A percentile compares a stretch with the other conserved stretches of the same genome.
Conservation (phyloP, 2,329 filamentous ascomycete species). For the Fusarium coffeatum region DNA sequence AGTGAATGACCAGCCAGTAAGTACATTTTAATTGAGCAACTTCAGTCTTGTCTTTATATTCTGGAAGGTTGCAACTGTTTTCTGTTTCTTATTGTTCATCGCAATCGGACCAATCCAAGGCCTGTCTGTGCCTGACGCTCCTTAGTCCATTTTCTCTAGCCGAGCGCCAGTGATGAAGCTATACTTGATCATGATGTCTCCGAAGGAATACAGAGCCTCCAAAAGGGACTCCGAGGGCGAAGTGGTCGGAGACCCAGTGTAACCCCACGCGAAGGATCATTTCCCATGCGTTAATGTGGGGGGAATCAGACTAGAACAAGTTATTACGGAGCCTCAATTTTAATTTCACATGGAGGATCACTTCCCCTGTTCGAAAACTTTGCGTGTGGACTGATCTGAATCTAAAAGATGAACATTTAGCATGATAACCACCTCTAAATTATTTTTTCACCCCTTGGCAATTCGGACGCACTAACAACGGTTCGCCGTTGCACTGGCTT, state of each 20-base stretch:
- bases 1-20: not conserved
- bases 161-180: not conserved
- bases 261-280: not conserved
- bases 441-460: not conserved
- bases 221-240: not conserved
- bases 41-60: not conserved
- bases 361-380: not conserved
- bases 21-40: not conserved
- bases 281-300: not conserved
- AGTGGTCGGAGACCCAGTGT: not conserved
- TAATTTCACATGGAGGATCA: not conserved
- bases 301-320: not conserved
- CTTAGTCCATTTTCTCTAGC: not conserved
- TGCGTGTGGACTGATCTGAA: not conserved
- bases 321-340: not conserved
- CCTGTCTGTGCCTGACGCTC: not conserved
- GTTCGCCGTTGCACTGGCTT: not conserved
- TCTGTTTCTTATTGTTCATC: not conserved
- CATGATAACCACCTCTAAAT: not conserved
- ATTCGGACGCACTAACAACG: not conserved
- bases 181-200: not conserved
- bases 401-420: too few species aligned
- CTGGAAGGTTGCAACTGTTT: not conserved
- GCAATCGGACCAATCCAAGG: not conserved
- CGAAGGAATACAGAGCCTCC: not conserved